Evolutionary conservation across 768 basidiomycete genomes (phyloP), one percentile per base, ranked within the genome.

Genomic region (Crassisporium funariophilum): DNA sequence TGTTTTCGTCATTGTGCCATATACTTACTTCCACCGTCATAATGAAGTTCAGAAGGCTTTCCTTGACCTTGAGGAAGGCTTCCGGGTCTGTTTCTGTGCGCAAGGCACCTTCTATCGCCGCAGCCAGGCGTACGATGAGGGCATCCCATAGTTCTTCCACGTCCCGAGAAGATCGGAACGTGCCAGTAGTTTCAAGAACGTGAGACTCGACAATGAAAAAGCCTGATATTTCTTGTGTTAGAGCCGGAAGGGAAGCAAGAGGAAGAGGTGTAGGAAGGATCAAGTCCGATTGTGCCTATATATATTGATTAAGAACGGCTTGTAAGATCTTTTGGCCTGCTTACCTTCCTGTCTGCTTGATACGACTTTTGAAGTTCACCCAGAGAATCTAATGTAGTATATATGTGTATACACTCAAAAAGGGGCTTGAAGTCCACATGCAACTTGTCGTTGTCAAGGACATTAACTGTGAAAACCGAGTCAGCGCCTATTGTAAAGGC

Each of bases 121-220:
- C 76, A 2, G 86, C 82, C 9, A 98, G 74, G 20, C 88, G 80
- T 10, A 75, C 65, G 42, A 94, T 80, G 46, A 98, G 80, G 10
- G 82, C 83, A 52, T 95, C 91, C 95, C 95, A 98, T 8, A 99
- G 79, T 46, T 95, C 93, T 54, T 98, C 94, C 2, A 98, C 86
- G 54, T 98, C 93, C 35, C 84, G 78, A 54, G 86, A 79, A 12
- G 88, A 91, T n/a, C 97, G 83, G 70, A 99, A 99, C 24, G 78
- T 82, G 13, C 85, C 84, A 8, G 94, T 91, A 0, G 91, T 91
- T 54, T 86, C 83, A 5, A 98, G 78, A 0, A 99, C 94, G 60
- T 95, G 86, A 1, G 82, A 85, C 68, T 99, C 97, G 54, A 98
- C 85, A 47, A 99, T 93, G 70, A 98, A 99, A 68, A 97, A 99